These are phyloP conservation scores for Flaveria trinervia DNA, from an alignment of 129 eudicot species.

Conservation along the genomic window DNA sequence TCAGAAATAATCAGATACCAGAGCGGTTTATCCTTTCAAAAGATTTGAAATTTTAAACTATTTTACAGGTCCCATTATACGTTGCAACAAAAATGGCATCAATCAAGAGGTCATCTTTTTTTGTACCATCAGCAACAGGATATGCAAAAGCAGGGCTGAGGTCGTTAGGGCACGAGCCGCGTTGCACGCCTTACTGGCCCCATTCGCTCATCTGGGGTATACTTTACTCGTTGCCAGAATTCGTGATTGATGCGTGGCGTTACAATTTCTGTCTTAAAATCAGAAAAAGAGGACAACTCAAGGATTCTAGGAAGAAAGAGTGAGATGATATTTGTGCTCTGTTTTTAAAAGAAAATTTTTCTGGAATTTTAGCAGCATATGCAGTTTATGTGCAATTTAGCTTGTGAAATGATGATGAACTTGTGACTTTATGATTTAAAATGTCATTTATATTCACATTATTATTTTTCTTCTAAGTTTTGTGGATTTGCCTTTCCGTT, in stretches of 20 bases:
- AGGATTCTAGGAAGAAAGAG: slow-evolving; percentile 83
- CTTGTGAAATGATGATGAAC: slow-evolving; percentile 13
- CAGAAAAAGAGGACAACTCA: slow-evolving; percentile 81
- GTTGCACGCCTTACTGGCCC: slow-evolving; percentile 98
- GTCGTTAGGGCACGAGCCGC: slow-evolving; percentile 88
- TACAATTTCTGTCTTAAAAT: slow-evolving; percentile 62
- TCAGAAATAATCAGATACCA: not conserved
- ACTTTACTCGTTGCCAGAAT: slow-evolving; percentile 57
- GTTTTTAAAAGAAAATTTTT: not conserved
- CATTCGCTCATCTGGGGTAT: slow-evolving; percentile 76
- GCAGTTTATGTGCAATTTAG: slow-evolving; percentile 30
- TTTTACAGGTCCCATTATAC: slow-evolving; percentile 70
- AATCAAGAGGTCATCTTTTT: slow-evolving; percentile 78
- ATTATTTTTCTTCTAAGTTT: not conserved
- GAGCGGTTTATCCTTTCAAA: not conserved
- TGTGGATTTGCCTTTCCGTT: not conserved
- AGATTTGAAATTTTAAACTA: not conserved
- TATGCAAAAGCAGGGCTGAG: slow-evolving; percentile 86
- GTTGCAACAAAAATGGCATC: slow-evolving; percentile 99
- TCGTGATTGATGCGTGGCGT: slow-evolving; percentile 66
- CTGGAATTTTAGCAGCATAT: slow-evolving; percentile 7
- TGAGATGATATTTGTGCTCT: slow-evolving; percentile 23
- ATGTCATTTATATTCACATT: not conserved
- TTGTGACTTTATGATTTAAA: slow-evolving; percentile 6
- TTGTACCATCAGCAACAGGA: slow-evolving; percentile 80